Percentiles rank a stretch among this genome's conserved stretches.
Evolutionary conservation across 345 rosid genomes (phyloP).

Genomic region (Cardamine resedifolia): DNA sequence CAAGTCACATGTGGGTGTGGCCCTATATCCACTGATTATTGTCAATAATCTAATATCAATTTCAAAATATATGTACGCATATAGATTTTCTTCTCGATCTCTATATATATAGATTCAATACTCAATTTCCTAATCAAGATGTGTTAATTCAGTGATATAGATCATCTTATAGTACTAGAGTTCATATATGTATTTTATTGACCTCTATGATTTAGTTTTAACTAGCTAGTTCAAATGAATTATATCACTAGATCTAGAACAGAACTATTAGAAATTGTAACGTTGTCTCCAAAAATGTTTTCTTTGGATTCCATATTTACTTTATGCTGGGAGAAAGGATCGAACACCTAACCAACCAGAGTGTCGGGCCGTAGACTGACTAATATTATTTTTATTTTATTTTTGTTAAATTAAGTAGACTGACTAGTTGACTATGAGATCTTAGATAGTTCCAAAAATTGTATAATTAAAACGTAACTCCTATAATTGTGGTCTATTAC

Average conservation of each 20-base stretch:
- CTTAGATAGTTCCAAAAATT: not conserved
- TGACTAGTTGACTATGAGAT: not conserved
- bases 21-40: conserved; percentile 28
- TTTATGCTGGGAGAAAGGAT: not conserved
- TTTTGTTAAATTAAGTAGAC: no score
- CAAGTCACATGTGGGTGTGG: conserved; percentile 39
- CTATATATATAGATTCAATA: not conserved
- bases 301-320: not conserved
- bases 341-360: conserved; percentile 10
- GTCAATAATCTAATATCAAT: conserved; percentile 5
- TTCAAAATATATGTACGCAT: not conserved
- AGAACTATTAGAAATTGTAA: not conserved
- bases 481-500: not conserved
- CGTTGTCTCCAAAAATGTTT: not conserved
- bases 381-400: no score
- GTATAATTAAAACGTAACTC: not conserved
- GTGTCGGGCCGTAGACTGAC: conserved; percentile 3
- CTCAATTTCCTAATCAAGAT: conserved; percentile 6
- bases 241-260: no score
- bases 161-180: not conserved
- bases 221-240: no score
- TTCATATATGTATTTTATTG: not conserved
- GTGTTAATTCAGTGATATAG: not conserved
- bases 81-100: not conserved
- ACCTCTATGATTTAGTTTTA: not conserved